Conservation (phyloP, 116 monocot species). For the Posidonia oceanica region DNA sequence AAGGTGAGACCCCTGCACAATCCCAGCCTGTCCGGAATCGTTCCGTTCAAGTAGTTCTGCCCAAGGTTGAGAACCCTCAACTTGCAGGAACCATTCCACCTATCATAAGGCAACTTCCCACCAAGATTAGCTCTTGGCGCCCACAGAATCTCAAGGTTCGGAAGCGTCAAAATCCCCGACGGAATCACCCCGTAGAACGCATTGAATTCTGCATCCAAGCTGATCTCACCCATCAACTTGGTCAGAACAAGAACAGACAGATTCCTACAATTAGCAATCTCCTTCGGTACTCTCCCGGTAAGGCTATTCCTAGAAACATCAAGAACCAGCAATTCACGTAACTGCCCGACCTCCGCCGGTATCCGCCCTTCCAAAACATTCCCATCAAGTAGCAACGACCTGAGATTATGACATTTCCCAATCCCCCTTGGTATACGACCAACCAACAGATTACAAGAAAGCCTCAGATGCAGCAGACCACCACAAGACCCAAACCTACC, state of each 20-base stretch:
- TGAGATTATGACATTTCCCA: slow-evolving; percentile 27
- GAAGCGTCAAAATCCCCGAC: slow-evolving; percentile 18
- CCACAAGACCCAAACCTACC: slow-evolving; percentile 9
- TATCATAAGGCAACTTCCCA: slow-evolving; percentile 19
- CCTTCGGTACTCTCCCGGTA: slow-evolving; percentile 24
- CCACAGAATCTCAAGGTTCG: slow-evolving; percentile 38
- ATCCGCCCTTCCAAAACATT: slow-evolving; percentile 36
- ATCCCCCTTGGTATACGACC: slow-evolving; percentile 31
- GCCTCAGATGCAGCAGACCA: slow-evolving; percentile 18
- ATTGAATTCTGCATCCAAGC: slow-evolving; percentile 31
- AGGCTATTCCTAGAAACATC: slow-evolving; percentile 54
- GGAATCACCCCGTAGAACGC: slow-evolving; percentile 41
- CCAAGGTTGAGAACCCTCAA: background rate
- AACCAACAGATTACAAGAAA: slow-evolving; percentile 33
- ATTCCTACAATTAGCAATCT: slow-evolving; percentile 26
- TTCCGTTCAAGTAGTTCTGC: slow-evolving; percentile 23
- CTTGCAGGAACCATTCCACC: background rate
- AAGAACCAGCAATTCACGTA: slow-evolving; percentile 20
- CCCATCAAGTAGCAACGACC: slow-evolving; percentile 19
- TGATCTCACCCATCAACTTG: slow-evolving; percentile 5
- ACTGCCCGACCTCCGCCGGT: slow-evolving; percentile 18
- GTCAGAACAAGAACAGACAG: slow-evolving; percentile 37
- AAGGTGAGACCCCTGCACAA: slow-evolving; percentile 17
- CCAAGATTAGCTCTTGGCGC: slow-evolving; percentile 42
- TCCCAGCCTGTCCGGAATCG: slow-evolving; percentile 29